A percentile compares a stretch with the other conserved stretches of the same genome.
phyloP scores from a whole-genome alignment of 1,284 basidiomycete genomes.

The Cutaneotrichosporon mucoides region DNA sequence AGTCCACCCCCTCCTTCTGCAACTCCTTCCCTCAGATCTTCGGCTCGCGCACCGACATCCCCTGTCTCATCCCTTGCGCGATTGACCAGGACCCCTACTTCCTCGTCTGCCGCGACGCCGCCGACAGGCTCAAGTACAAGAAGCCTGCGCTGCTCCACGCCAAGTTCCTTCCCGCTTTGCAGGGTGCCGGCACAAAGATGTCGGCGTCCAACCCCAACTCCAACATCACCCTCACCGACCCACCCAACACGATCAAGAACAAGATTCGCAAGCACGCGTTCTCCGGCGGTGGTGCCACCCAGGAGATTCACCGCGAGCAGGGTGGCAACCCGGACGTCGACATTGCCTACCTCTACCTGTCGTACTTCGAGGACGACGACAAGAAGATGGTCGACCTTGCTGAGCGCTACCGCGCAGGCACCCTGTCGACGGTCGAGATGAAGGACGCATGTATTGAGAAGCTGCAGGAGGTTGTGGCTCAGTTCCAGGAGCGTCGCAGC shows the following conservation, averaged over 20 bases:
- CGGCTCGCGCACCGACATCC: slow-evolving; percentile 75
- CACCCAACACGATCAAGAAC: slow-evolving; percentile 88
- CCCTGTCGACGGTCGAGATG: slow-evolving; percentile 82
- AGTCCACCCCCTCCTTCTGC: slow-evolving; percentile 94
- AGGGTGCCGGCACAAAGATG: slow-evolving; percentile 99
- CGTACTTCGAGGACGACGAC: slow-evolving; percentile 97
- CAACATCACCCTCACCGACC: slow-evolving; percentile 95
- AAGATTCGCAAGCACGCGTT: slow-evolving; percentile 94
- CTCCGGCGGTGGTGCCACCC: slow-evolving; percentile 81
- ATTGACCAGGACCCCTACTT: slow-evolving; percentile 87
- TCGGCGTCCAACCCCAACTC: slow-evolving; percentile 87
- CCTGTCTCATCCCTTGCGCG: slow-evolving; percentile 93
- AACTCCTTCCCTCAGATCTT: slow-evolving; percentile 99
- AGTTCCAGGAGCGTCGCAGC: slow-evolving; percentile 88
- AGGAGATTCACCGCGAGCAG: slow-evolving; percentile 82
- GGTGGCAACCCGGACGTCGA: slow-evolving; percentile 96
- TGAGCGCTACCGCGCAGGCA: slow-evolving; percentile 88
- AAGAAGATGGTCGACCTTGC: slow-evolving; percentile 73
- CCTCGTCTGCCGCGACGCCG: slow-evolving; percentile 93
- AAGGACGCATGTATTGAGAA: slow-evolving; percentile 84
- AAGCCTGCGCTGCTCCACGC: slow-evolving; percentile 91
- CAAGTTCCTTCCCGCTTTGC: slow-evolving; percentile 97
- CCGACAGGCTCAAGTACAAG: slow-evolving; percentile 87
- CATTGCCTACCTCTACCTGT: slow-evolving; percentile 90
- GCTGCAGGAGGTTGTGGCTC: slow-evolving; percentile 76